These are phyloP conservation scores for Xanthoconium stramineum DNA, from an alignment of 768 basidiomycete genomes.

Conservation along the genomic window DNA sequence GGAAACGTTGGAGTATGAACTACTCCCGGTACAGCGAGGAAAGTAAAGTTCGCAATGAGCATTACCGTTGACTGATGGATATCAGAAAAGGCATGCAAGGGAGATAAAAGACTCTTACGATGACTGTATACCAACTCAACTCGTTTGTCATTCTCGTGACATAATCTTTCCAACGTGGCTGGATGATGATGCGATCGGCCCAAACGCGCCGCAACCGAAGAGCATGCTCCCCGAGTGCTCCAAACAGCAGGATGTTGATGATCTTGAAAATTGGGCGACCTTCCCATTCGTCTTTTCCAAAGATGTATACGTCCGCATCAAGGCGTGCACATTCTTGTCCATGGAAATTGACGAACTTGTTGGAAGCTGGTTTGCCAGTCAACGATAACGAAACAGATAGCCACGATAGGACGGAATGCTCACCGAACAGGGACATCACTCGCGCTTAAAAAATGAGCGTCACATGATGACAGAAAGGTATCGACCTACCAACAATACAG, in stretches of 20 bases:
- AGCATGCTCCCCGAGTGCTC: not conserved
- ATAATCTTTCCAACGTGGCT: not conserved
- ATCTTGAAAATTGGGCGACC: not conserved
- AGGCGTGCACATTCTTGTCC: not conserved
- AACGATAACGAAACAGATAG: not conserved
- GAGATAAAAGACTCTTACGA: not conserved
- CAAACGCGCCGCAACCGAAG: not conserved
- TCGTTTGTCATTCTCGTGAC: not conserved
- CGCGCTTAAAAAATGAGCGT: not conserved
- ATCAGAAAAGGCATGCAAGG: not conserved
- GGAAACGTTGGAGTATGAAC: not conserved
- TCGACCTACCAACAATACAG: not conserved
- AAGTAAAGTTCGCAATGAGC: not conserved
- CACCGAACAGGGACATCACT: not conserved
- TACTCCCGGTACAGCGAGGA: not conserved
- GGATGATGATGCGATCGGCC: not conserved
- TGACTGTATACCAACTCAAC: not conserved
- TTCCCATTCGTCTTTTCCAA: not conserved
- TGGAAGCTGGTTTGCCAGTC: not conserved
- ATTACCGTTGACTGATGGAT: not conserved
- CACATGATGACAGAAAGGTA: not conserved
- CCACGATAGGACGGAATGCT: not conserved
- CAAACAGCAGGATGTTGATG: not conserved
- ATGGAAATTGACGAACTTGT: not conserved
- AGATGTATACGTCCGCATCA: not conserved